Evolutionary conservation across 768 basidiomycete genomes (phyloP), one percentile per base, ranked within the genome.

Genomic region (Cubamyces lactineus): DNA sequence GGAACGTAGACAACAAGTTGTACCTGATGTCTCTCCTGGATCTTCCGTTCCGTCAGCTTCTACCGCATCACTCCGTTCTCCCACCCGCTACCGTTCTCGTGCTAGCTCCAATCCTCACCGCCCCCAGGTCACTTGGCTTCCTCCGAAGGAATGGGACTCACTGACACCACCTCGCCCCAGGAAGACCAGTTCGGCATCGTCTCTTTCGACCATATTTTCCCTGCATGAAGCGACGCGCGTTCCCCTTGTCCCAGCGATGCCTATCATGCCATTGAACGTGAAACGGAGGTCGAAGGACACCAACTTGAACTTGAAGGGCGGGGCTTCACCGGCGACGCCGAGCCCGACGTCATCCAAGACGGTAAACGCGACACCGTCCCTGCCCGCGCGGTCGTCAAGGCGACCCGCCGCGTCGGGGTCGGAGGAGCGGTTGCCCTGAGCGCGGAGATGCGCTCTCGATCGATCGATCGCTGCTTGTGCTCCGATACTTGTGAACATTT

Each of bases 361-460:
- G 61, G 26, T 11, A 15, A 16, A 4, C 6, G 39, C 63, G 52
- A 30, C 39, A 39, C 42, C 54, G 41, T 34, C 47, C 15, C 16
- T 64, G 19, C 63, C 63, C 16, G 59, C 49, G 7, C 53, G 63
- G 49, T 64, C 63, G 21, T 54, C 63, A 17, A 51, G 46, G 42
- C 48, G 63, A 47, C 57, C 58, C 21, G 39, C 54, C 34, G 53
- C 49, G 17, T 56, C 58, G 16, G 58, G 39, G 43, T 59, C 57
- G 43, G 47, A 45, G 40, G 62, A 55, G 57, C 56, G 28, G 9
- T 30, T 63, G 23, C 57, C 53, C 12, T 43, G 39, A 26, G 26
- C 26, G 21, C 21, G 49, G 57, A 58, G 39, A 51, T 48, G n/a
- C 57, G 12, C n/a, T 24, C 28, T 59, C 49, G 57, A 59, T 59